Percentiles rank a stretch among this genome's conserved stretches.
phyloP scores from a whole-genome alignment of 2,329 filamentous ascomycete species.

The Neopestalotiopsis rosae region DNA sequence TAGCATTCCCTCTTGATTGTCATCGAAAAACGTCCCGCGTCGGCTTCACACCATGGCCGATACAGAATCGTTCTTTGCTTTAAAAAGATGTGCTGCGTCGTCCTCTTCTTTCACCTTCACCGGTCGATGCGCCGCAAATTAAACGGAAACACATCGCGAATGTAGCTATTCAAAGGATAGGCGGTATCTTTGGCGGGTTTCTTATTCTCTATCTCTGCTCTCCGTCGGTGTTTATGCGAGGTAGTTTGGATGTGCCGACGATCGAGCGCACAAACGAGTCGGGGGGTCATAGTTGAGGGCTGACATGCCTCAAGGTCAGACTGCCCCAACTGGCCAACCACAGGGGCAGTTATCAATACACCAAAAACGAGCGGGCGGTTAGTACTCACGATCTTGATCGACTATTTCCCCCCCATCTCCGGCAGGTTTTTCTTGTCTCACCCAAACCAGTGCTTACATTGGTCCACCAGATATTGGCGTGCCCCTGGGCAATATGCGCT shows the following conservation, averaged over 20 bases:
- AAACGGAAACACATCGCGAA: constrained; percentile 10
- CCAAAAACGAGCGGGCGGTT: constrained; percentile 7
- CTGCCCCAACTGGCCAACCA: neutral
- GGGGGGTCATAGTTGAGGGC: neutral
- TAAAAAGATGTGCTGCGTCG: constrained; percentile 3
- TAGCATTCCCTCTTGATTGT: neutral
- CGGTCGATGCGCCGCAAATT: constrained; percentile 8
- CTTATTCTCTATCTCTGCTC: neutral
- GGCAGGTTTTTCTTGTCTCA: constrained; percentile 3
- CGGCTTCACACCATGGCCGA: neutral
- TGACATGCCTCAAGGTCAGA: neutral
- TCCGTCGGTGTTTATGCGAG: neutral
- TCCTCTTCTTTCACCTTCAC: constrained; percentile 3
- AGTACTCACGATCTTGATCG: constrained; percentile 4
- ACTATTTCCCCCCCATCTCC: neutral
- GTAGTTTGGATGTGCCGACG: neutral
- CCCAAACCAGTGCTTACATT: neutral
- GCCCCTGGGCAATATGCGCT: neutral
- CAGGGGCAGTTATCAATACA: neutral
- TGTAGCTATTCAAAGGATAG: neutral
- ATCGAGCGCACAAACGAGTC: constrained; percentile 1
- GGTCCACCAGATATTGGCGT: neutral
- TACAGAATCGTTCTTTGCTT: neutral
- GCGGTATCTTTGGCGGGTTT: neutral
- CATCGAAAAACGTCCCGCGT: neutral